phyloP scores from a whole-genome alignment of 371 early-diverging fungal species.

The Circinella minor region DNA sequence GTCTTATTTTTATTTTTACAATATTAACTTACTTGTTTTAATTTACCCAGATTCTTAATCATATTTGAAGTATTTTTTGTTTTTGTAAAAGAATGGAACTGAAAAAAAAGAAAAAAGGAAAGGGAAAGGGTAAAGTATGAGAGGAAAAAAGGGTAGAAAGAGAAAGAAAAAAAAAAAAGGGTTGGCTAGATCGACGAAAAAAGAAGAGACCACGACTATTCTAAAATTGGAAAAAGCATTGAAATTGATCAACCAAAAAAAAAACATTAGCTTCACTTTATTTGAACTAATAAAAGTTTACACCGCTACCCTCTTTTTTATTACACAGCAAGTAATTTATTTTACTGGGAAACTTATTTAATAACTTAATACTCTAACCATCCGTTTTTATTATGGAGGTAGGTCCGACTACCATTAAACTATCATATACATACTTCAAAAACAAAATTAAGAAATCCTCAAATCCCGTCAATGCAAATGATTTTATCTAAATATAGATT shows the following conservation, averaged over 20 bases:
- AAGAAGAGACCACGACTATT: not conserved
- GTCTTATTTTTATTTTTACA: not conserved
- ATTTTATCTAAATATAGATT: not conserved
- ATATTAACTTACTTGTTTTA: conserved; percentile 59
- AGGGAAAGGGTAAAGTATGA: conserved; percentile 14
- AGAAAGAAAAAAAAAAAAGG: conserved; percentile 10
- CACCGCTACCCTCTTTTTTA: too few species aligned
- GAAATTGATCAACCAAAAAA: not conserved
- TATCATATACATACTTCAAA: too few species aligned
- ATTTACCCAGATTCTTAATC: conserved; percentile 74
- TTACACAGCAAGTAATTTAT: too few species aligned
- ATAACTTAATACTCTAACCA: too few species aligned
- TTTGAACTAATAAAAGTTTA: too few species aligned
- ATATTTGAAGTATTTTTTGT: conserved; percentile 21
- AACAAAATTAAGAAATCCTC: not conserved
- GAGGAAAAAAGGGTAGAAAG: conserved; percentile 17
- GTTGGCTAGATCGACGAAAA: not conserved
- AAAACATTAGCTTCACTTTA: too few species aligned
- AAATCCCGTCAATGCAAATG: conserved; percentile 4
- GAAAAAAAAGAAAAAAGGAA: conserved; percentile 18
- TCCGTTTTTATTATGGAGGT: too few species aligned
- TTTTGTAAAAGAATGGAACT: not conserved
- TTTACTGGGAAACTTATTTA: too few species aligned
- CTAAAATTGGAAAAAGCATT: too few species aligned
- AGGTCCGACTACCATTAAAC: too few species aligned